Evolutionary conservation across 108 stramenopile genomes (phyloP), one percentile per base, ranked within the genome.

Genomic region (Stephanodiscus minutulus): DNA sequence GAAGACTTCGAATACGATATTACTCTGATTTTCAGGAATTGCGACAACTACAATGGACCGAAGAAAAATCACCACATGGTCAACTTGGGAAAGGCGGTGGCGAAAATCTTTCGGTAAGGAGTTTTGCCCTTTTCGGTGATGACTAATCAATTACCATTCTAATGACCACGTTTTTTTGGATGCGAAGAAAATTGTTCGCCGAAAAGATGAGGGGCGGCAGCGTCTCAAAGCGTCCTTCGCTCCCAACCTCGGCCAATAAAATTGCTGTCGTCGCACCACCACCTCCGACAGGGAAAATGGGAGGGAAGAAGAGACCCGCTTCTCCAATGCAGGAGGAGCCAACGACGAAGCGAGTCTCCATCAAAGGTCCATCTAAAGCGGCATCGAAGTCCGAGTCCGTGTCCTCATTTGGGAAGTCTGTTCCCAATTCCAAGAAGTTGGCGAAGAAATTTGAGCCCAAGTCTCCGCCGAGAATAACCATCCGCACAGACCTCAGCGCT

Each of bases 1-100:
- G 75, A 76, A 81, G 93, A 94, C 65, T 94, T 94, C 76, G 93
- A 94, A 59, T 90, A 89, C 61, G 93, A 94, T 66, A 69, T 94
- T 31, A 50, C 77, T 21, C 76, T 91, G 1, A 88, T 94, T 25
- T 94, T 91, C 59, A 78, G 78, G 60, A 94, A 94, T 54, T 90
- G 91, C 67, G 87, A 91, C n/a, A 65, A 69, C 5, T 94, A 91
- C 76, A 90, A 94, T 53, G 60, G 68, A 15, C 75, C 79, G 6
- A 85, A 88, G 58, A 82, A 81, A 11, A 79, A 82, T 29, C 64
- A 82, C 35, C 93, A 89, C 49, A 77, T 94, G 50, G 83, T 94
- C 0, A 68, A 84, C 13, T 64, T 94, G 47, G 86, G 76, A 6
- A 90, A 88, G 57, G 84, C 43, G 82, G 86, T 39, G 68, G 87